Evolutionary conservation across 805 yeast genomes (phyloP).

Genomic region (Metschnikowia colocasiae): DNA sequence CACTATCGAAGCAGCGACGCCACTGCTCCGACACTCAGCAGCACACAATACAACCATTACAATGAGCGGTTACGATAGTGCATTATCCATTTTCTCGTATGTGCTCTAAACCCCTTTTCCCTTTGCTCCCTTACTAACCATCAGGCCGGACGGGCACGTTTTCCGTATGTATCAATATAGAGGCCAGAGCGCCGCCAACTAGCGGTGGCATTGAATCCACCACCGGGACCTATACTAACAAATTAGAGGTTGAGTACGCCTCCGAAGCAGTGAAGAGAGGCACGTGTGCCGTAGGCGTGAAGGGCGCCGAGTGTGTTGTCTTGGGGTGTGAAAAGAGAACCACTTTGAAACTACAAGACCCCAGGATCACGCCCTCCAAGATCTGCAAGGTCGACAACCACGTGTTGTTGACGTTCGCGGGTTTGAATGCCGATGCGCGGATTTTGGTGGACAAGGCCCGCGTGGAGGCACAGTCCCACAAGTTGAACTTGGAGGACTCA

Average conservation of each 20-base stretch:
- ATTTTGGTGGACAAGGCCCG: conserved; percentile 92
- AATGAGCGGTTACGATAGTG: conserved; percentile 99
- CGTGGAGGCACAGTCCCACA: conserved; percentile 93
- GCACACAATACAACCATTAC: background rate
- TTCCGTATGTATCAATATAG: conserved; percentile 57
- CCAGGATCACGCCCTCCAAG: conserved; percentile 93
- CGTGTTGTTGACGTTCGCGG: conserved; percentile 91
- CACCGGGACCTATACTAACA: conserved; percentile 26
- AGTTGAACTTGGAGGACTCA: conserved; percentile 90
- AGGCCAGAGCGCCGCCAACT: background rate
- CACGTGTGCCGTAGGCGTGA: conserved; percentile 96
- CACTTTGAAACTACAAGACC: conserved; percentile 91
- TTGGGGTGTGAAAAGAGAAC: conserved; percentile 96
- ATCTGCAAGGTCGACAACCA: conserved; percentile 89
- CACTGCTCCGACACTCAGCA: conserved; percentile 3
- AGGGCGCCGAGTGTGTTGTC: conserved; percentile 84
- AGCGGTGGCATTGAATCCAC: background rate
- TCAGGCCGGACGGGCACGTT: conserved; percentile 96
- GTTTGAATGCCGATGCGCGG: conserved; percentile 97
- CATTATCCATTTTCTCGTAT: conserved; percentile 92
- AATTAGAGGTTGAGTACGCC: conserved; percentile 88
- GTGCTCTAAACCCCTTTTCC: conserved; percentile 29
- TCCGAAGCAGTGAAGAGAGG: conserved; percentile 97
- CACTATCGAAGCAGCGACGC: conserved; percentile 9
- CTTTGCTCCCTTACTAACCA: conserved; percentile 26